Evolutionary conservation across 1,284 basidiomycete species (phyloP).

Genomic region (Kwoniella shivajii): DNA sequence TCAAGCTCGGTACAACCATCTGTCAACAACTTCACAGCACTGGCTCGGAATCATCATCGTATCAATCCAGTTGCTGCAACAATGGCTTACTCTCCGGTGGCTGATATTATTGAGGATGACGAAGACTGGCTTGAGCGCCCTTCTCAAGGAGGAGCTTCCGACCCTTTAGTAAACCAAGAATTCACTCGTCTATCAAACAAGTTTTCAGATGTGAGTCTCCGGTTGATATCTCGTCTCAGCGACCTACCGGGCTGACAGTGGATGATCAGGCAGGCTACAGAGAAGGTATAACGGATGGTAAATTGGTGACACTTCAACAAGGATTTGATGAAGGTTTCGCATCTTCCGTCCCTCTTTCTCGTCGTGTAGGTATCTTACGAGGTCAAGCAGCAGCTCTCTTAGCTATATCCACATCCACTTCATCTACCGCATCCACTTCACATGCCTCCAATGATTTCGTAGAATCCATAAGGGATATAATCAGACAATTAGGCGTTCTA

Average conservation of each 20-base stretch:
- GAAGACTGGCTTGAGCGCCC: constrained; percentile 48
- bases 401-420: constrained; percentile 19
- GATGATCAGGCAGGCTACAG: constrained; percentile 58
- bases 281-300: constrained; percentile 61
- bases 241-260: neutral
- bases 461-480: constrained; percentile 64
- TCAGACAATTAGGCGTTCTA: constrained; percentile 35
- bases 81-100: constrained; percentile 5
- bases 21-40: too few relatives aligned
- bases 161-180: constrained; percentile 49
- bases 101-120: constrained; percentile 21
- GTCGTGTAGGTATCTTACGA: constrained; percentile 54
- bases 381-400: constrained; percentile 55
- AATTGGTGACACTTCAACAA: constrained; percentile 57
- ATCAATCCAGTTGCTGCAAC: neutral
- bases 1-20: too few relatives aligned
- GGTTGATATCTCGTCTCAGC: neutral
- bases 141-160: constrained; percentile 36
- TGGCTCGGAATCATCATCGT: too few relatives aligned
- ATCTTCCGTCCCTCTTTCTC: constrained; percentile 53
- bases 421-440: constrained; percentile 4
- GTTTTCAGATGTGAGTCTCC: constrained; percentile 50
- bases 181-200: constrained; percentile 45
- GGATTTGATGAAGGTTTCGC: constrained; percentile 60
- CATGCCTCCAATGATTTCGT: constrained; percentile 67